These are phyloP conservation scores for Cardiospermum halicacabum DNA, from an alignment of 345 rosid species.

Conservation along the genomic window DNA sequence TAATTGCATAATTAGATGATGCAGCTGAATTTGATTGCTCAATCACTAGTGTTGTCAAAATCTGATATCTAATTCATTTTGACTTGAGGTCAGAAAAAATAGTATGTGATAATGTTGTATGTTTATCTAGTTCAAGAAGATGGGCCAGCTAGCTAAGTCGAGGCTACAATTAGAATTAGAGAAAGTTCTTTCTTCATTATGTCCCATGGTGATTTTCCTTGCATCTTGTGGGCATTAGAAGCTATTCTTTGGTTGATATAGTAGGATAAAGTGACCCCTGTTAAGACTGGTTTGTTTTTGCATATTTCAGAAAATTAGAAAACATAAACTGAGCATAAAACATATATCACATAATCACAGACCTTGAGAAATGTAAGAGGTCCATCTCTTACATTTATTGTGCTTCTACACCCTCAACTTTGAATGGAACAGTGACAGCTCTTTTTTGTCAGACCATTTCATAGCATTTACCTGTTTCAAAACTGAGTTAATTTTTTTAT, in stretches of 20 bases:
- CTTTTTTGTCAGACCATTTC: constrained; percentile 69
- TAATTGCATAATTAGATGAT: too few species aligned
- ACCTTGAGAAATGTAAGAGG: constrained; percentile 81
- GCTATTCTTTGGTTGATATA: constrained; percentile 89
- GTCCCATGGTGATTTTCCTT: constrained; percentile 37
- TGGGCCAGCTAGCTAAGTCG: neutral
- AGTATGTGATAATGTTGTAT: neutral
- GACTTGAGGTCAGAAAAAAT: neutral
- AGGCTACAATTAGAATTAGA: constrained; percentile 1
- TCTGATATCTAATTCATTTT: too few species aligned
- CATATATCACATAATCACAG: neutral
- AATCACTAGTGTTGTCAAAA: too few species aligned
- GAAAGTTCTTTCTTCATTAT: constrained; percentile 1
- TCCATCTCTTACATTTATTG: constrained; percentile 64
- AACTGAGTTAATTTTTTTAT: too few species aligned
- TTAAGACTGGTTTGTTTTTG: constrained; percentile 43
- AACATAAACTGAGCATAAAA: neutral
- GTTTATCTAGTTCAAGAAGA: neutral
- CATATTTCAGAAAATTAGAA: neutral
- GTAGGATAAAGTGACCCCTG: constrained; percentile 91
- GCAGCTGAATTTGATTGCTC: too few species aligned
- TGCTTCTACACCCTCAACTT: constrained; percentile 52
- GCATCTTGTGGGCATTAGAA: constrained; percentile 74
- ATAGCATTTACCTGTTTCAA: constrained; percentile 76
- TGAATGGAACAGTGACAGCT: constrained; percentile 46